Base-by-base conservation (phyloP, 2,329 filamentous ascomycete species). In the Colletotrichum sidae region DNA sequence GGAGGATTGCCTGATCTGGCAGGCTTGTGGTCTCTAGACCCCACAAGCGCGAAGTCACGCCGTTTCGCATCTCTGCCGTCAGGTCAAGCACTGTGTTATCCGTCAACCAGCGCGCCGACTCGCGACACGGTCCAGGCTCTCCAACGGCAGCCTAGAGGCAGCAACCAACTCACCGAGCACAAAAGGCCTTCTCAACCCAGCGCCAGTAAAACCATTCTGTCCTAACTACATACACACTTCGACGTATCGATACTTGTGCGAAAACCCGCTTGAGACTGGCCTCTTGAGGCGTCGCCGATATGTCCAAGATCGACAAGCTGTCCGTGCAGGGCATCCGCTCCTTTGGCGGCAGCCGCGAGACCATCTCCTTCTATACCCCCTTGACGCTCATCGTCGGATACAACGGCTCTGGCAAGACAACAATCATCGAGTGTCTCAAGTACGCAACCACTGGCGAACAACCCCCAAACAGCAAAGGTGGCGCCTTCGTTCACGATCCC, bases 391-490 rank as follows among this genome's bases (percentile, higher is more conserved):
- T 99, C 71, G 96, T 99, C 64, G 96, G 96, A 64, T 93, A 94
- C 79, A 99, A 99, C 81, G 96, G 96, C 60, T 98, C 95, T 1
- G 96, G 96, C 68, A 99, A 99, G 82, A 99, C 96, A 9, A 98
- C 96, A 63, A 97, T 99, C 75, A 99, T 99, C 79, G 96, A 99
- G 79, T 97, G 94, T 76, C 91, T 99, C 74, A 97, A 97, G 76
- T 99, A 97, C 88, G 94, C 93, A 56, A 97, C 96, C 15, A 97
- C 94, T 8, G 96, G 96, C 61, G 92, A 96, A 73, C 86, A 97
- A 52, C 96, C 96, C 2, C 93, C 96, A 38, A 97, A 97, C 82
- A 94, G 90, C 81, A 92, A 90, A 71, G 91, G 92, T 35, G 94
- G 94, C 38, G 94, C 95, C 54, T 99, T 98, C 76, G 93, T 99